Evolutionary conservation across 345 rosid genomes (phyloP), one percentile per base, ranked within the genome.

Genomic region (Crucihimalaya himalaica): DNA sequence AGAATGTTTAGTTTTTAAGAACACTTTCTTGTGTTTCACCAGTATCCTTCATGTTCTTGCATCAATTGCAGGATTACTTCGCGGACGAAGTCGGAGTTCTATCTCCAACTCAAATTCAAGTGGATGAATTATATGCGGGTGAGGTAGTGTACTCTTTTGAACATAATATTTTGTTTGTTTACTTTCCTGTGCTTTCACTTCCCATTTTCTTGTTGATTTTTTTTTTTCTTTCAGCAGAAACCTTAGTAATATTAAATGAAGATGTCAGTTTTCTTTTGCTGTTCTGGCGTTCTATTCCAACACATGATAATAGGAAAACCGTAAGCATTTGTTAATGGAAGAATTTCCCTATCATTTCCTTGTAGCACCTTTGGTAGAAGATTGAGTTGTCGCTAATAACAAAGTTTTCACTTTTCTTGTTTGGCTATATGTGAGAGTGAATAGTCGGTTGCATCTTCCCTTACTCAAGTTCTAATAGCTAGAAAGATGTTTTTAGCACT

Each of bases 21-120:
- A 53, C 1, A 10, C n/a, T 45, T 55, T 45, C 35, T 34, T 37
- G 21, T 63, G 61, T 65, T 37, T 70, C 40, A 47, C 28, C 4
- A 39, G 37, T 64, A 47, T 57, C 19, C 16, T 1, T 54, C 28
- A 71, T 65, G 29, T 13, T 71, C 72, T 58, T 69, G 37, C 59
- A 43, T 54, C 45, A 37, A 71, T 72, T 68, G 74, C 86, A 94
- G 99, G 97, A 89, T 73, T 95, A 91, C 80, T 82, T 63, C 70
- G 97, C 88, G 13, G 99, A 95, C 84, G 99, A 95, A 83, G 81
- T 95, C 13, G 99, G 99, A 60, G 99, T 95, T 75, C 65, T 95
- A 43, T 95, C 98, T 75, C 98, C 98, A 45, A 89, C 80, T 64
- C 98, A 94, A 83, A 73, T 94, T 88, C 91, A 91, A 82, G 97